Percentiles rank a stretch among this genome's conserved stretches.
These are phyloP conservation scores for Dioscorea cayenensis DNA, from an alignment of 116 monocot species.

Conservation along the genomic window DNA sequence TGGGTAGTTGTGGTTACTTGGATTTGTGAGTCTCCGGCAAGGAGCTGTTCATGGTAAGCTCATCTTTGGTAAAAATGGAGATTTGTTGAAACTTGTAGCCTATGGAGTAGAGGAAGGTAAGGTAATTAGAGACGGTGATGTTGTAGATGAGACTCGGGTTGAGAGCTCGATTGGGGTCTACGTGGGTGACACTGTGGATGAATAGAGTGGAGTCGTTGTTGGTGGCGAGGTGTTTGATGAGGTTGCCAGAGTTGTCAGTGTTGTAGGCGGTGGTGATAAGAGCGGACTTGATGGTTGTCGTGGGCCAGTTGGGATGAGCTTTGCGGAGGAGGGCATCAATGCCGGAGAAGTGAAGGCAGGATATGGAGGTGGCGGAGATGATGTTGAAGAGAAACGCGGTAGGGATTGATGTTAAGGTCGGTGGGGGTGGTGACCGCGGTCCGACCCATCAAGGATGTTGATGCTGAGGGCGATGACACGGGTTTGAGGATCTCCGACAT, in stretches of 20 bases:
- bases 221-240: slow-evolving; percentile 63
- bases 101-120: slow-evolving; percentile 75
- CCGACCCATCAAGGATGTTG: slow-evolving; percentile 93
- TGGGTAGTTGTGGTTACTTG: slow-evolving; percentile 83
- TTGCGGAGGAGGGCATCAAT: slow-evolving; percentile 70
- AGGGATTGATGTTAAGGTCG: slow-evolving; percentile 58
- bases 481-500: slow-evolving; percentile 86
- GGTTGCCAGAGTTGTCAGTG: slow-evolving; percentile 57
- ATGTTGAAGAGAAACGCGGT: slow-evolving; percentile 86
- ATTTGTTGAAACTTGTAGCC: slow-evolving; percentile 51
- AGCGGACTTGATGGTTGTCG: slow-evolving; percentile 88
- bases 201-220: slow-evolving; percentile 64
- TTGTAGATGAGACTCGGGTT: slow-evolving; percentile 89
- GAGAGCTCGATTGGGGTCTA: slow-evolving; percentile 77
- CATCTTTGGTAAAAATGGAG: slow-evolving; percentile 46
- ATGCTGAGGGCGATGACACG: slow-evolving; percentile 90
- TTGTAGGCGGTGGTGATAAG: slow-evolving; percentile 87
- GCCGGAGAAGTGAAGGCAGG: slow-evolving; percentile 92
- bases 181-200: slow-evolving; percentile 76
- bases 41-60: slow-evolving; percentile 38
- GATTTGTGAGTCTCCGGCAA: slow-evolving; percentile 19
- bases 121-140: slow-evolving; percentile 45
- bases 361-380: slow-evolving; percentile 96
- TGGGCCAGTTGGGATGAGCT: slow-evolving; percentile 71
- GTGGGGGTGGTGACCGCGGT: slow-evolving; percentile 56